These are phyloP conservation scores for Neostapfia colusana DNA, from an alignment of 176 grass and related monocot genomes.

Conservation along the genomic window DNA sequence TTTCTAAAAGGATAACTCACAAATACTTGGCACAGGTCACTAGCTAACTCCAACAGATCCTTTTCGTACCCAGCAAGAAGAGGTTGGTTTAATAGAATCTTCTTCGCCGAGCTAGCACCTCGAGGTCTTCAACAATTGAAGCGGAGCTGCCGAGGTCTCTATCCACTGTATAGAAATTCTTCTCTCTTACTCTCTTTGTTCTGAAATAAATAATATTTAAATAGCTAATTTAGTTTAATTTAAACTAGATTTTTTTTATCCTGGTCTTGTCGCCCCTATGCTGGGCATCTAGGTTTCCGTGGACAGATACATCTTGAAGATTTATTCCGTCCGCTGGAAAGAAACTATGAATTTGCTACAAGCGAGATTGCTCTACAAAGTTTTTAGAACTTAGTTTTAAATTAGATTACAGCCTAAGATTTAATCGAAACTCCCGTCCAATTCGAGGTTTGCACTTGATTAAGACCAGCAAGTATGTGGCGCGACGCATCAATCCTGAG, in stretches of 20 bases:
- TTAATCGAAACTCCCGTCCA: background rate
- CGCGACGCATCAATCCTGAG: background rate
- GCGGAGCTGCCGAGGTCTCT: background rate
- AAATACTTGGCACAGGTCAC: too few relatives aligned
- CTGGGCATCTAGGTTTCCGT: background rate
- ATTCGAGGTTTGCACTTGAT: background rate
- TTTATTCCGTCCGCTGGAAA: background rate
- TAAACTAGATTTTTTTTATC: too few relatives aligned
- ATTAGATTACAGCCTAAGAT: too few relatives aligned
- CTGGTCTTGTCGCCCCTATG: background rate
- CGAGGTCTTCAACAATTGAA: background rate
- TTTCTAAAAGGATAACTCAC: too few relatives aligned
- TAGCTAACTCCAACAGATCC: too few relatives aligned
- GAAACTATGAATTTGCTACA: too few relatives aligned
- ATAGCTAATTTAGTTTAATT: too few relatives aligned
- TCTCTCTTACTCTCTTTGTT: background rate
- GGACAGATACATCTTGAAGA: conserved; percentile 1
- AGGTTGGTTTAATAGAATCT: too few relatives aligned
- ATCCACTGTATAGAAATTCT: background rate
- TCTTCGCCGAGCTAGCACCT: background rate
- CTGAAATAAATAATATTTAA: too few relatives aligned
- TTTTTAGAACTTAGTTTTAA: too few relatives aligned
- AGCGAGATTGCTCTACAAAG: too few relatives aligned
- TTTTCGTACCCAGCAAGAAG: too few relatives aligned
- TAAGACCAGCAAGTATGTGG: background rate